Evolutionary conservation across 345 rosid genomes (phyloP), one percentile per base, ranked within the genome.

Genomic region (Arabidopsis thaliana): DNA sequence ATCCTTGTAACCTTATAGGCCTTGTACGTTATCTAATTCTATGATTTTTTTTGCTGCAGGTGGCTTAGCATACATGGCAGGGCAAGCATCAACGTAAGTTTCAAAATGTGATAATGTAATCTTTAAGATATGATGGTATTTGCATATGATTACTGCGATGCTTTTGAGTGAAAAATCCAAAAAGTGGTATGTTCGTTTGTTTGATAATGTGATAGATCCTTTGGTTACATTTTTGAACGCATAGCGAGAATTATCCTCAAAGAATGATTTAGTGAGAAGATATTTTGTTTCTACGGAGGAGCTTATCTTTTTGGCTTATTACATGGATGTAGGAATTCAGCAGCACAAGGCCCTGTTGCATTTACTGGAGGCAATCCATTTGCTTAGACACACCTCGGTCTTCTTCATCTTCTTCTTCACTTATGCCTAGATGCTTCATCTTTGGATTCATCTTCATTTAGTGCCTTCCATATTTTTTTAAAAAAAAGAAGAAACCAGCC

Each of bases 291-390:
- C 1, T 59, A 32, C 24, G 58, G 51, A 14, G 4, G n/a, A 38
- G 6, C 62, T 68, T 25, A 62, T 62, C 4, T 14, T 42, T 25
- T 40, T 37, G 32, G 48, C 41, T 56, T 67, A 48, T 48, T 38
- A 60, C 25, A 67, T 60, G 45, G 28, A 37, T 73, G 64, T 81
- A 95, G 97, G 82, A 87, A 79, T 57, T 74, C 88, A 34, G 83
- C 86, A 25, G 62, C 88, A 33, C 97, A 89, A 74, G 99, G 84
- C 5, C 90, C 85, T 56, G 88, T 92, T 78, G 90, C 99, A 71
- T 87, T 88, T 6, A 34, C 86, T 0, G 91, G 97, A 69, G 93
- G 97, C 68, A 95, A 95, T 79, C 97, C 97, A 46, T 95, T 95
- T 77, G 93, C 95, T 1, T 94, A 85, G 84, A 23, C 32, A 58